phyloP scores from a whole-genome alignment of 1,139 yeast species.

The Taphrina confusa region DNA sequence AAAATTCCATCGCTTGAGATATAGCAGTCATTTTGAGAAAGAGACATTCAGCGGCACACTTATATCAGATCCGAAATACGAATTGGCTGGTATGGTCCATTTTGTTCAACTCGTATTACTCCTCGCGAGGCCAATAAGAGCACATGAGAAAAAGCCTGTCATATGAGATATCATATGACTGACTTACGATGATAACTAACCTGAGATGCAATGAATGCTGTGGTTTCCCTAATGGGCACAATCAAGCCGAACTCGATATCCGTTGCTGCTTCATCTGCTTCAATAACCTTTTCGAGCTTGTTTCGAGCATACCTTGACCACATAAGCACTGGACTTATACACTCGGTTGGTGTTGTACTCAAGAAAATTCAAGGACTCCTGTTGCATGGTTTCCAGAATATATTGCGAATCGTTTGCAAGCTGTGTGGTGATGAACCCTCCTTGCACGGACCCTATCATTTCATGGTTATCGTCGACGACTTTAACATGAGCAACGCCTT shows the following conservation, averaged over 20 bases:
- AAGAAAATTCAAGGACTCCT: constrained; percentile 19
- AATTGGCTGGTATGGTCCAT: constrained; percentile 20
- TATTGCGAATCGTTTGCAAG: constrained; percentile 9
- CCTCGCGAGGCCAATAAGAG: constrained; percentile 38
- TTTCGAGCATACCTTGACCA: neutral
- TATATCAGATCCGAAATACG: constrained; percentile 5
- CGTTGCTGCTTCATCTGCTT: neutral
- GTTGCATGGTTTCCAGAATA: constrained; percentile 16
- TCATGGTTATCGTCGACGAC: neutral
- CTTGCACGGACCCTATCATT: neutral
- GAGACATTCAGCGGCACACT: no score
- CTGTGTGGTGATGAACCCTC: neutral
- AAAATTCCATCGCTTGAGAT: no score
- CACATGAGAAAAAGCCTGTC: constrained; percentile 37
- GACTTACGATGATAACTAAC: neutral
- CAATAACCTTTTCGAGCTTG: neutral
- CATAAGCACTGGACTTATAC: neutral
- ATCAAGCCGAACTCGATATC: constrained; percentile 30
- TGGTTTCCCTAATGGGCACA: constrained; percentile 29
- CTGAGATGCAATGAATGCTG: constrained; percentile 37
- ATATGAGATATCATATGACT: neutral
- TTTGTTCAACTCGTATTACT: constrained; percentile 35
- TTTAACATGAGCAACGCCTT: neutral
- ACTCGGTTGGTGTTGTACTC: neutral
- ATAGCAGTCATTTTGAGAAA: no score